Base-by-base conservation (phyloP, 768 basidiomycete genomes). In the Hysterangium stoloniferum region DNA sequence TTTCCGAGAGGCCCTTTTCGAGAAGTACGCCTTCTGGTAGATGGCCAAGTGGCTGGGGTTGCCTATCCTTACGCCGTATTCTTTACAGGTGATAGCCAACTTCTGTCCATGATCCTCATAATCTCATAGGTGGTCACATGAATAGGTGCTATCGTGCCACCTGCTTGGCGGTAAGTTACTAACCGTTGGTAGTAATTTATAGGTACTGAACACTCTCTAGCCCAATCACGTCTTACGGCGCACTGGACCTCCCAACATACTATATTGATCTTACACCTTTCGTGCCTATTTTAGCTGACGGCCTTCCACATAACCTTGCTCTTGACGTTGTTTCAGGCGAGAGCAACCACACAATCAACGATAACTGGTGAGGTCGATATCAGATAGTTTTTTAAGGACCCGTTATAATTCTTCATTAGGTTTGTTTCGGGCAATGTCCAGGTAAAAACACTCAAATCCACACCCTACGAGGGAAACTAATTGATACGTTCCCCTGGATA, bases 221-320 rank as follows among this genome's bases (percentile, higher is more conserved):
- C 43, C 86, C 86, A 1, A 86, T 88, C 61, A 74, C 83, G 1
- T 77, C 86, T 1, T 88, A 86, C 53, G 83, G 85, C 8, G 84
- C 84, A 3, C 66, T 87, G 22, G 85, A 88, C 57, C 71, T 86
- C 11, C 86, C 87, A 1, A 85, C 81, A 1, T 89, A 88, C 62
- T 80, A 80, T 62, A 56, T 89, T 17, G 87, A 89, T 62, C 63
- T 87, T 46, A 87, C 86, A 6, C 84, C 86, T 1, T 89, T 89
- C 61, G 73, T 83, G 0, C 84, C 84, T 5, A 58, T 80, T 17
- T 71, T 90, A 31, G 72, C 79, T 0, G 84, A 86, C 51, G 80
- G 81, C 2, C 62, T 75, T n/a, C 68, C 79, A 19, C 89, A 89
- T 62, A 80, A 70, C 40, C 74, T 90, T 59, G 76, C 80, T 46